phyloP scores from a whole-genome alignment of 1,284 basidiomycete species.

The Prillingera fragicola region DNA sequence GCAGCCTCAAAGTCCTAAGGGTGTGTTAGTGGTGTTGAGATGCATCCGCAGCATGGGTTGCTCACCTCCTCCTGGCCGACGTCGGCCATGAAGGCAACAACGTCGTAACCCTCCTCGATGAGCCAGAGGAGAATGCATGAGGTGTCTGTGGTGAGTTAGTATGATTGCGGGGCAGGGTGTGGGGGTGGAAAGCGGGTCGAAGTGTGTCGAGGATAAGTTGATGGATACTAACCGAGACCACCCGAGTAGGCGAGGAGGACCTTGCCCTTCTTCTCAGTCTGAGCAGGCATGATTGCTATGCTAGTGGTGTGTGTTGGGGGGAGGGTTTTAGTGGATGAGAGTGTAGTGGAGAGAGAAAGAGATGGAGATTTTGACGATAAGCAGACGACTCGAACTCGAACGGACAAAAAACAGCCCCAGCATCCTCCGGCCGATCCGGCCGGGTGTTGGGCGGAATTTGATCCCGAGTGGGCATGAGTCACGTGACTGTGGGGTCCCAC shows the following conservation, averaged over 20 bases:
- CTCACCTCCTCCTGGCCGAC: conserved; percentile 93
- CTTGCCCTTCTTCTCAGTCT: conserved; percentile 46
- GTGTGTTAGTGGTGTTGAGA: background rate
- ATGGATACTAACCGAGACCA: conserved; percentile 77
- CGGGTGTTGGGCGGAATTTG: too few relatives aligned
- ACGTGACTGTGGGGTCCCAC: too few relatives aligned
- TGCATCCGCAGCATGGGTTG: too few relatives aligned
- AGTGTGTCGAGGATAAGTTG: background rate
- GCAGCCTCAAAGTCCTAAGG: conserved; percentile 96
- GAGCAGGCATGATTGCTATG: conserved; percentile 18
- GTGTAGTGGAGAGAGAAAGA: background rate
- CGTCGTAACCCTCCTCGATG: conserved; percentile 96
- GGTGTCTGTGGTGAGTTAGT: conserved; percentile 59
- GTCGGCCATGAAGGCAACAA: conserved; percentile 97
- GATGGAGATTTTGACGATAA: background rate
- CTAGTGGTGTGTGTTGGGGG: too few relatives aligned
- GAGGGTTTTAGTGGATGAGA: background rate
- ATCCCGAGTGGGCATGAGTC: too few relatives aligned
- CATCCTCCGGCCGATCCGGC: too few relatives aligned
- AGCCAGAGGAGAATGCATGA: conserved; percentile 96
- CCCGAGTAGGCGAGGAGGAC: conserved; percentile 80
- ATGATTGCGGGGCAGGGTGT: too few relatives aligned
- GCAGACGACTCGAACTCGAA: too few relatives aligned
- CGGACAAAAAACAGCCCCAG: too few relatives aligned
- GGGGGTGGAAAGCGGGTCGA: background rate